phyloP scores from a whole-genome alignment of 2,329 filamentous ascomycete species.

The Colletotrichum agaves region DNA sequence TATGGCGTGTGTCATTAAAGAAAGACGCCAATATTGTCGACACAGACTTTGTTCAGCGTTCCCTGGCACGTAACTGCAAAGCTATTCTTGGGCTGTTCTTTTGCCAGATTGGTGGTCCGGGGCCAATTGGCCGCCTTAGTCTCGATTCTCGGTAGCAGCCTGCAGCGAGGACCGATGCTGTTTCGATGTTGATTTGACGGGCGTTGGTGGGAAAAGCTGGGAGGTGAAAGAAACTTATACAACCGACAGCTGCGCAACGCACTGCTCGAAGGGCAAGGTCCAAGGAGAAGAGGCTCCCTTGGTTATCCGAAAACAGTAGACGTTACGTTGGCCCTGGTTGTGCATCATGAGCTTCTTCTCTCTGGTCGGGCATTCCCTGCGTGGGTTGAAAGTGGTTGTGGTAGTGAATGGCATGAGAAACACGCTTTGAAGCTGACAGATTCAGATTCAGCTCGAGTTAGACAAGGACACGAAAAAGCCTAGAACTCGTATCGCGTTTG shows the following conservation, averaged over 20 bases:
- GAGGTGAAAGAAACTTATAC: not conserved
- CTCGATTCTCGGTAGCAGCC: slow-evolving; percentile 30
- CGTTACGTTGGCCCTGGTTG: not conserved
- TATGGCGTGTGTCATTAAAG: not conserved
- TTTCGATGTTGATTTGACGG: slow-evolving; percentile 1
- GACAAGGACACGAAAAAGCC: slow-evolving; percentile 22
- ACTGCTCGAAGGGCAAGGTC: not conserved
- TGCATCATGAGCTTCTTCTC: slow-evolving; percentile 4
- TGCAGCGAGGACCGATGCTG: slow-evolving; percentile 18
- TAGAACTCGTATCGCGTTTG: slow-evolving; percentile 16
- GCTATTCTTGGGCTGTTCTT: slow-evolving; percentile 17
- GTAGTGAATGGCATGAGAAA: slow-evolving; percentile 16
- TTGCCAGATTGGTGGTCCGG: slow-evolving; percentile 17
- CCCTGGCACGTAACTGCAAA: not conserved
- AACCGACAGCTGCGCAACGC: not conserved
- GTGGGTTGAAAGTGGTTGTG: slow-evolving; percentile 8
- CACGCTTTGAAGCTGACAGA: slow-evolving; percentile 5
- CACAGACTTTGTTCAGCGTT: not conserved
- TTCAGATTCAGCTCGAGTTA: slow-evolving; percentile 35
- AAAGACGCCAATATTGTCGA: not conserved
- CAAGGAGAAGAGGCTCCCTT: not conserved
- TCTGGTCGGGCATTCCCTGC: slow-evolving; percentile 16
- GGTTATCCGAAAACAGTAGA: not conserved
- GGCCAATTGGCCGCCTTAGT: slow-evolving; percentile 12
- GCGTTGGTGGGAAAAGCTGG: not conserved